Evolutionary conservation across 108 stramenopile species (phyloP), one percentile per base, ranked within the genome.

Genomic region (Licmophora abbreviata): DNA sequence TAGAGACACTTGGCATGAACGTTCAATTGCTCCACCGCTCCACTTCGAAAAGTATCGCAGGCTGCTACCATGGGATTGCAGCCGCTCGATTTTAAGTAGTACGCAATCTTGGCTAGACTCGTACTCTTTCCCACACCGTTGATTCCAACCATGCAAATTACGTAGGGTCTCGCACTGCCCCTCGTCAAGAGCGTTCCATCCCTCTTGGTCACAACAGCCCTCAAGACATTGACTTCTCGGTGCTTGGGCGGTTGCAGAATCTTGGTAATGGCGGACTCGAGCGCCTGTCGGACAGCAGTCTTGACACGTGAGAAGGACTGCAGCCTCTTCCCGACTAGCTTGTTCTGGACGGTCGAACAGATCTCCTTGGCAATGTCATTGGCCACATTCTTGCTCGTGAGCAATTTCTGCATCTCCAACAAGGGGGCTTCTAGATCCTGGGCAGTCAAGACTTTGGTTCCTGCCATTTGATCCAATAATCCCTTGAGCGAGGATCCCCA

Each of bases 1-100:
- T 83, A 77, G 4, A 97, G 72, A 52, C 91, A 90, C 21, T 84
- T 71, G 26, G 94, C 90, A 57, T 97, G 96, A 12, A 92, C 83
- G 11, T 68, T 68, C 35, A 98, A 83, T 63, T 98, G 97, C 76
- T 98, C 95, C 21, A 97, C 95, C 5, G 97, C 97, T 14, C 97
- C 97, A 14, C 83, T 81, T 8, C 97, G 84, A 66, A 97, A 98
- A n/a, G 97, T 97, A 64, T 98, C 97, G 48, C 95, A 96, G 4
- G 97, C 97, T 21, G 93, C 95, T 26, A 97, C 58, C 8, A 89
- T 57, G 17, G 88, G 88, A 15, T 67, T 64, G 66, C 86, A 88
- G 24, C 85, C 83, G 12, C 90, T 82, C 29, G 54, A 49, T 54
- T 83, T 69, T 14, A 96, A 58, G 37, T 88, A 83, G 47, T 83